These are phyloP conservation scores for Sphaerulina populicola DNA, from an alignment of 2,329 filamentous ascomycete genomes.

Conservation along the genomic window DNA sequence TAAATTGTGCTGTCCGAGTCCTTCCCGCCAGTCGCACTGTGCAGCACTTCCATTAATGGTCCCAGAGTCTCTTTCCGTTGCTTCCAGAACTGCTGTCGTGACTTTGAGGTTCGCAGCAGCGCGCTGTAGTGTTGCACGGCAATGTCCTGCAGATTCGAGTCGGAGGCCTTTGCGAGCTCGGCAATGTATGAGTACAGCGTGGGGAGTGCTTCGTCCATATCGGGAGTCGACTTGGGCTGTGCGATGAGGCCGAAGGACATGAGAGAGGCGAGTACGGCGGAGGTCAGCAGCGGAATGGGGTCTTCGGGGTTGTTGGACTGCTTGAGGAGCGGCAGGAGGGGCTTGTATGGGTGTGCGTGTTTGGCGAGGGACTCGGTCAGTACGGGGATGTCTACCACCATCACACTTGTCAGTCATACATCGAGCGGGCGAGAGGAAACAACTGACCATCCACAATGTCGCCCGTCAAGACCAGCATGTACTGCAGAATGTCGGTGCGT, in stretches of 20 bases:
- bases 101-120: conserved; percentile 64
- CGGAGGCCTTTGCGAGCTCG: conserved; percentile 70
- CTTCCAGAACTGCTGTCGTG: conserved; percentile 81
- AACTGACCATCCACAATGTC: conserved; percentile 74
- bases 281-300: conserved; percentile 79
- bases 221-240: conserved; percentile 50
- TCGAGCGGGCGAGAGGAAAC: too few species aligned
- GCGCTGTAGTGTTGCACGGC: conserved; percentile 86
- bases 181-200: conserved; percentile 80
- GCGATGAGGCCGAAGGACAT: conserved; percentile 57
- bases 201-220: conserved; percentile 69
- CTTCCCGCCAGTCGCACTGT: conserved; percentile 62
- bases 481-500: conserved; percentile 85
- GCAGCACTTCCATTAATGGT: conserved; percentile 73
- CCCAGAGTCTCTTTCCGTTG: conserved; percentile 76
- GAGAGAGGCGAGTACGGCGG: conserved; percentile 73
- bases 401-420: background rate
- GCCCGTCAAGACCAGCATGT: conserved; percentile 79
- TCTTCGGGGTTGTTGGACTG: conserved; percentile 78
- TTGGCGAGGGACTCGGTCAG: conserved; percentile 69
- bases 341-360: conserved; percentile 61
- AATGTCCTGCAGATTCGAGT: conserved; percentile 89
- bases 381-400: conserved; percentile 60
- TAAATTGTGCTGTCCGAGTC: conserved; percentile 56
- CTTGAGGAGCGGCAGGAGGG: conserved; percentile 75